Percentiles rank a stretch among this genome's conserved stretches.
Evolutionary conservation across 2,329 filamentous ascomycete species (phyloP).

Genomic region (Fusarium brevicatenulatum): DNA sequence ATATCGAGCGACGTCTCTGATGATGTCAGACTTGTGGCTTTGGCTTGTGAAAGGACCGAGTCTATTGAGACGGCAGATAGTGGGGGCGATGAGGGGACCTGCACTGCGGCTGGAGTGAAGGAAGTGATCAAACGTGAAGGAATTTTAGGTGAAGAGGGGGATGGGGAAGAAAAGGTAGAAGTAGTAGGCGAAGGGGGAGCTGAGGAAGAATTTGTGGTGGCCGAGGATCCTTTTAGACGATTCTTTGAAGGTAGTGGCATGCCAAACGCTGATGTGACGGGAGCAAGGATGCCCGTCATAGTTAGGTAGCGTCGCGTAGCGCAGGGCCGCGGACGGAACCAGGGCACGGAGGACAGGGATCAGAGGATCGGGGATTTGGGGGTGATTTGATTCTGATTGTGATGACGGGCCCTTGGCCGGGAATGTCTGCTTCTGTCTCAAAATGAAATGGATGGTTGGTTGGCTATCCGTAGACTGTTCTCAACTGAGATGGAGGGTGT

Average conservation of each 20-base stretch:
- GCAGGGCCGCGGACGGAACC: not conserved
- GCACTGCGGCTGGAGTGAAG: not conserved
- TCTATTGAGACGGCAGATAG: conserved; percentile 33
- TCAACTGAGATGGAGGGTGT: conserved; percentile 18
- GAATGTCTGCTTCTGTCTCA: not conserved
- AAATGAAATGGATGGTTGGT: not conserved
- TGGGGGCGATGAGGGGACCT: conserved; percentile 2
- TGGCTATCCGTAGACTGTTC: not conserved
- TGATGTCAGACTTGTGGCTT: conserved; percentile 28
- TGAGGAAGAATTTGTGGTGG: conserved; percentile 16
- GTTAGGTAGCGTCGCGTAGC: not conserved
- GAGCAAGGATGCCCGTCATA: conserved; percentile 49
- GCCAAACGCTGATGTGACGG: conserved; percentile 50
- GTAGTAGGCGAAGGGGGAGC: conserved; percentile 28
- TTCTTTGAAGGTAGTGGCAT: conserved; percentile 44
- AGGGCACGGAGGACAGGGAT: not conserved
- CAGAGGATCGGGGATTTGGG: conserved; percentile 5
- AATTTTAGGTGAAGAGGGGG: conserved; percentile 16
- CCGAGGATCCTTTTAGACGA: conserved; percentile 36
- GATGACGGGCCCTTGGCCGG: conserved; percentile 3
- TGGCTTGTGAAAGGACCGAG: conserved; percentile 34
- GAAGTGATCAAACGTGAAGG: conserved; percentile 20
- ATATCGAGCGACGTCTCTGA: conserved; percentile 24
- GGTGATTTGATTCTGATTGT: not conserved
- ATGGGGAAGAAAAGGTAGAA: conserved; percentile 23